A percentile compares a stretch with the other conserved stretches of the same genome.
Evolutionary conservation across 2,329 filamentous ascomycete species (phyloP).

Genomic region (Aspergillus spinulosporus): DNA sequence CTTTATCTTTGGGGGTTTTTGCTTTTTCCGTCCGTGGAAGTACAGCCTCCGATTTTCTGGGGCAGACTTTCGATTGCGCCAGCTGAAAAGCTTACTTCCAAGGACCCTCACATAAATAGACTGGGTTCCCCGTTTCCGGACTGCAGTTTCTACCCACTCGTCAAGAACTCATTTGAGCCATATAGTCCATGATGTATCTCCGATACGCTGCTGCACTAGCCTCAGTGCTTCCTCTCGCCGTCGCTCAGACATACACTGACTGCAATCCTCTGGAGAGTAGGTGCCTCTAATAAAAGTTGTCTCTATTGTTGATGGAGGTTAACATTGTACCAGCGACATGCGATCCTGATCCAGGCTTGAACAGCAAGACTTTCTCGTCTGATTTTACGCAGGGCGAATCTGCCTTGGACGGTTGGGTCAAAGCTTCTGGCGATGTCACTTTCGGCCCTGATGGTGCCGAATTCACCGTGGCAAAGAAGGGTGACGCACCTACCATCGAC

Average conservation of each 20-base stretch:
- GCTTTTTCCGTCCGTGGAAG: constrained; percentile 7
- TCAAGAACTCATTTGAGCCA: neutral
- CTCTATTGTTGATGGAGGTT: constrained; percentile 6
- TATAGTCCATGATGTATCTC: constrained; percentile 30
- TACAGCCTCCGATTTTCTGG: constrained; percentile 9
- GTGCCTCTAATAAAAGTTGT: constrained; percentile 3
- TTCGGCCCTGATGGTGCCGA: constrained; percentile 71
- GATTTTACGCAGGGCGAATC: constrained; percentile 53
- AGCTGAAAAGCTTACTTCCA: constrained; percentile 14
- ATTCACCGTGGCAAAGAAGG: constrained; percentile 74
- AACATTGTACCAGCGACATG: constrained; percentile 50
- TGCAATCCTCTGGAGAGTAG: constrained; percentile 65
- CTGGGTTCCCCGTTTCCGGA: neutral
- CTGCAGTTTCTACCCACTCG: neutral
- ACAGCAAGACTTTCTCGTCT: constrained; percentile 37
- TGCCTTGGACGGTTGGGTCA: constrained; percentile 62
- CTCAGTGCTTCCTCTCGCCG: constrained; percentile 32
- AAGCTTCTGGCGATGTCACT: constrained; percentile 64
- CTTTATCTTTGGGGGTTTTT: constrained; percentile 3
- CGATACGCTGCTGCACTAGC: constrained; percentile 35
- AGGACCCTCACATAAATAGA: constrained; percentile 11
- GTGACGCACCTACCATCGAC: constrained; percentile 81
- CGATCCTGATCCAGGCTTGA: constrained; percentile 69
- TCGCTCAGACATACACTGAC: constrained; percentile 70
- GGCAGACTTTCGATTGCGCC: constrained; percentile 7